Base-by-base conservation (phyloP, 139 green algal species). In the Spirogloea muscicola region DNA sequence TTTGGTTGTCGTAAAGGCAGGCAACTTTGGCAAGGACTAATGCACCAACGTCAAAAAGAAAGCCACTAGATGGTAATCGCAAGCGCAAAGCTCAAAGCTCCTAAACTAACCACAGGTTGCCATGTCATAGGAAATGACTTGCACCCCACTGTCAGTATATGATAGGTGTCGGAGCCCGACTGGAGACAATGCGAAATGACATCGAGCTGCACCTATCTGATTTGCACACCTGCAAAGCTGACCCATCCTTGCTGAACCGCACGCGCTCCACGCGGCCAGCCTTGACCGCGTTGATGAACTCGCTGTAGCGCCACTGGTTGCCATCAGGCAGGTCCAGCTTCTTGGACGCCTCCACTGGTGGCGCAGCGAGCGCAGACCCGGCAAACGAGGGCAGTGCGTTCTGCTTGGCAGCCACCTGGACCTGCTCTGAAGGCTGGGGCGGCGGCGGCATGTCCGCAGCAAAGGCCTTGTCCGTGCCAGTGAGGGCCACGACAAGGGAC, bases 191-290 rank as follows among this genome's bases (percentile, higher is more conserved):
- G 49, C 49, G 49, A 1, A 29, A 2, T 27, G 10, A 27, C 49
- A 59, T 27, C 31, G 31, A 29, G 27, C 27, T 16, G 10, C 10
- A n/a, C 49, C 10, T 1, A 59, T 29, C 49, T n/a, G 31, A 29
- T 59, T 27, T 59, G 31, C 49, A 59, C 33, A 27, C 27, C 49
- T 29, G 49, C 49, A 59, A 29, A 27, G 49, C 31, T 25, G 13
- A 27, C 72, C 94, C 94, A 67, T 98, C 94, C 87, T 97, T 98
- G 84, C 74, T 83, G 86, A 98, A 98, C 43, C 94, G 87, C 43
- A 98, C 94, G 55, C 93, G 90, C 87, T 97, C 94, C 0, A 98
- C 91, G 85, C 96, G 94, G 81, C 89, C 89, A n/a, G 58, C 21
- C 80, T 94, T 62, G 1, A 98, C 94, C 3, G 93, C 94, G 13